A percentile compares a stretch with the other conserved stretches of the same genome.
Evolutionary conservation across 306 rosid genomes (phyloP).

Genomic region (Cyclanthera cordifolia): DNA sequence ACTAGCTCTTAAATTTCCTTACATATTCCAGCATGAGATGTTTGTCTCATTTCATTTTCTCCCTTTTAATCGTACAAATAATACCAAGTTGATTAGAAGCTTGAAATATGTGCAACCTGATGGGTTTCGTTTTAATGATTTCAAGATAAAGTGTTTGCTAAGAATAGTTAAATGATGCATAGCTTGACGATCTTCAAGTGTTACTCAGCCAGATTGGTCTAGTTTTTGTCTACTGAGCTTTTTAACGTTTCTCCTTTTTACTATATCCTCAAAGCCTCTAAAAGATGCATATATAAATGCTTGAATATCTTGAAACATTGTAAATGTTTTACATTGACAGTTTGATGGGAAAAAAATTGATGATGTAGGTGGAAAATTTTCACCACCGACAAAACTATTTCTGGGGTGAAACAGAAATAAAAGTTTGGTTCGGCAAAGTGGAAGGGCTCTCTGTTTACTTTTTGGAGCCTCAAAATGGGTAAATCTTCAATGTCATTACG

Average conservation of each 20-base stretch:
- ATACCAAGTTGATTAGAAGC: neutral
- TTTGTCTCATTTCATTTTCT: too few species aligned
- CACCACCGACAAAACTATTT: conserved; percentile 36
- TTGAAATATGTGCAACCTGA: neutral
- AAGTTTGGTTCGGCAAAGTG: conserved; percentile 87
- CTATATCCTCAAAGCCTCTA: neutral
- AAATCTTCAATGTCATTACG: too few species aligned
- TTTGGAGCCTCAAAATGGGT: conserved; percentile 97
- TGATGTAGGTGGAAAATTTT: conserved; percentile 59
- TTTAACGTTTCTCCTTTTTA: neutral
- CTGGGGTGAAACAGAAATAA: conserved; percentile 88
- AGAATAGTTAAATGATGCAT: neutral
- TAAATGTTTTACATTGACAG: neutral
- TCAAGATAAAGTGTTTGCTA: neutral
- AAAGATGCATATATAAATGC: neutral
- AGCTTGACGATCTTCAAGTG: too few species aligned
- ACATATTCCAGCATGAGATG: too few species aligned
- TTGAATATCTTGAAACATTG: neutral
- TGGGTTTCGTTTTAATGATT: neutral
- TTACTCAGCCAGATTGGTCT: too few species aligned
- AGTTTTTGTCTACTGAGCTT: neutral
- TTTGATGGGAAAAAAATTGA: conserved; percentile 13
- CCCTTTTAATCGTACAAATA: neutral
- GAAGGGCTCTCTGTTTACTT: conserved; percentile 86
- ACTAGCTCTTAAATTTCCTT: conserved; percentile 3